These are phyloP conservation scores for Tagetes erecta DNA, from an alignment of 129 eudicot species.

Conservation along the genomic window DNA sequence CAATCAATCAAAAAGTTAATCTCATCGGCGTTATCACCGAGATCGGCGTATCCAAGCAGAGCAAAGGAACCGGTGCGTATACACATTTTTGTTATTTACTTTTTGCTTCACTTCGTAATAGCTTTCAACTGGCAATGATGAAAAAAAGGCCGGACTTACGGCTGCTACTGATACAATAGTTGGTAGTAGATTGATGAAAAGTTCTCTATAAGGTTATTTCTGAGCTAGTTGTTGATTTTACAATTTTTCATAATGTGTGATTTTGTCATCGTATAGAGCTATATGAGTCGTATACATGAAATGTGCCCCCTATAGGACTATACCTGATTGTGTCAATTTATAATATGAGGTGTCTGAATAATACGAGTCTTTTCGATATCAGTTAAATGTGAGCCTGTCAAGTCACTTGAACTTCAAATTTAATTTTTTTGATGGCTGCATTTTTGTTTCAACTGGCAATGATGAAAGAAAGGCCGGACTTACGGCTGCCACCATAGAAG, in stretches of 20 bases:
- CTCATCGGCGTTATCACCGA: slow-evolving; percentile 69
- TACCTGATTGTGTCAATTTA: too few species aligned
- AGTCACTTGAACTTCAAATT: background rate
- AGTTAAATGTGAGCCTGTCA: background rate
- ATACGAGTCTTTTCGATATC: too few species aligned
- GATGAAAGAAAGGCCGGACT: slow-evolving; percentile 81
- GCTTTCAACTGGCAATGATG: slow-evolving; percentile 47
- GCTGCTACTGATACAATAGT: slow-evolving; percentile 43
- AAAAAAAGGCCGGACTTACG: slow-evolving; percentile 75
- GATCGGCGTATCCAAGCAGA: slow-evolving; percentile 49
- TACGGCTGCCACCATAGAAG: slow-evolving; percentile 50
- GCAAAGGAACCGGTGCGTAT: slow-evolving; percentile 78
- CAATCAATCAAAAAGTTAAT: slow-evolving; percentile 69
- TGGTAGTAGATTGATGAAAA: slow-evolving; percentile 73
- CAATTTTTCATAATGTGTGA: too few species aligned
- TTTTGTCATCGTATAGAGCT: background rate
- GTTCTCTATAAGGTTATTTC: slow-evolving; percentile 43
- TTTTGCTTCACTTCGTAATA: background rate
- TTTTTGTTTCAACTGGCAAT: slow-evolving; percentile 32
- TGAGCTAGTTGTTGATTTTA: slow-evolving; percentile 38
- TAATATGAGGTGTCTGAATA: too few species aligned
- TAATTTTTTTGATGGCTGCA: background rate
- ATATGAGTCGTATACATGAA: too few species aligned
- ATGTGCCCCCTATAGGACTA: too few species aligned
- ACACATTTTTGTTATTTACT: background rate